Evolutionary conservation across 345 rosid genomes (phyloP).

Genomic region (Schrenkiella parvula): DNA sequence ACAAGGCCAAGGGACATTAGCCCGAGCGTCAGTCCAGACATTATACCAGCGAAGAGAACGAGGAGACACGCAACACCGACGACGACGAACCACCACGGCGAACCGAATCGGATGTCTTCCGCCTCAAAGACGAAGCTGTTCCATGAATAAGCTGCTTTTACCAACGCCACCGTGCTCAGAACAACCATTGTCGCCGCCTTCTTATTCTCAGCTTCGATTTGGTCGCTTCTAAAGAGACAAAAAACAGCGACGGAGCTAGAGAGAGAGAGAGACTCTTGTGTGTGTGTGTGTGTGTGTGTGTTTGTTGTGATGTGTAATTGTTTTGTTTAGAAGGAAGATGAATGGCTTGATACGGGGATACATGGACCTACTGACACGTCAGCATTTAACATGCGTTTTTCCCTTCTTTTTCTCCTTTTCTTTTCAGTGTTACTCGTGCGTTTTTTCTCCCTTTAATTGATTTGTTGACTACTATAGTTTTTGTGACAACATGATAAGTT

Average conservation of each 20-base stretch:
- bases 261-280: background rate
- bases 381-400: conserved; percentile 31
- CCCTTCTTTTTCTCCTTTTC: background rate
- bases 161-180: conserved; percentile 29
- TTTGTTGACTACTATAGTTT: conserved; percentile 5
- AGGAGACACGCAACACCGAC: conserved; percentile 64
- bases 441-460: background rate
- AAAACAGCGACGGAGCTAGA: conserved; percentile 9
- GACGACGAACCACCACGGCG: conserved; percentile 55
- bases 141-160: conserved; percentile 23
- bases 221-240: conserved; percentile 19
- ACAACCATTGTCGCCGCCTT: conserved; percentile 29
- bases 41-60: conserved; percentile 71
- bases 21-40: conserved; percentile 79
- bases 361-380: conserved; percentile 35
- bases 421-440: background rate
- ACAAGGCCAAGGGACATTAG: conserved; percentile 71
- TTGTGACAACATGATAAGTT: background rate
- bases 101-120: conserved; percentile 56
- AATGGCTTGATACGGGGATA: conserved; percentile 27
- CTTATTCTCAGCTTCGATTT: conserved; percentile 13
- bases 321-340: background rate
- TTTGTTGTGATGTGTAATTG: conserved; percentile 17
- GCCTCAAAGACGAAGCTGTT: conserved; percentile 47
- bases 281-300: too few species aligned